Conservation (phyloP, 2,329 filamentous ascomycete genomes). For the Trichoderma gracile region DNA sequence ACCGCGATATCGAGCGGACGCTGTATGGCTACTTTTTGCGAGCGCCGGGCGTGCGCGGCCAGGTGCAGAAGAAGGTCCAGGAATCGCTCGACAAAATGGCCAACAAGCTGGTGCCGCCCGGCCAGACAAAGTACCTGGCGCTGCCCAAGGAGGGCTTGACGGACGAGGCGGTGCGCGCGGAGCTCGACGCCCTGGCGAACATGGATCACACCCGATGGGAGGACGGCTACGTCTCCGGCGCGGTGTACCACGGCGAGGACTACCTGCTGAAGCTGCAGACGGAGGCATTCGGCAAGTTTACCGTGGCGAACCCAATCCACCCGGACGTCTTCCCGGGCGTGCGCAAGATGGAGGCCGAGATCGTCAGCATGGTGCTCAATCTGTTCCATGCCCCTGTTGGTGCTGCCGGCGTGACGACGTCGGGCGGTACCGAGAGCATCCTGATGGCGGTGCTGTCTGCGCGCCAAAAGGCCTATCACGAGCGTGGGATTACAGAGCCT, state of each 20-base stretch:
- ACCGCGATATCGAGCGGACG: conserved; percentile 68
- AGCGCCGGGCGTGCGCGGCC: conserved; percentile 79
- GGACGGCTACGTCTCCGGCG: conserved; percentile 89
- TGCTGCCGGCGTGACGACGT: conserved; percentile 84
- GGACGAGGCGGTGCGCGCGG: conserved; percentile 73
- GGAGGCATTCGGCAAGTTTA: conserved; percentile 91
- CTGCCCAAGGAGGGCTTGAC: conserved; percentile 84
- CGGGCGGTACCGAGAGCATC: conserved; percentile 94
- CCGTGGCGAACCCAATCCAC: conserved; percentile 94
- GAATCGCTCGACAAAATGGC: conserved; percentile 80
- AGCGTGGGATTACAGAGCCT: conserved; percentile 85
- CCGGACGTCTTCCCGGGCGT: conserved; percentile 98
- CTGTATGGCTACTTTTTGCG: conserved; percentile 84
- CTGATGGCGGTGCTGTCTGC: conserved; percentile 92
- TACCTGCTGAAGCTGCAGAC: conserved; percentile 81
- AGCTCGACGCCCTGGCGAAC: conserved; percentile 74
- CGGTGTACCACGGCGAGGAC: conserved; percentile 92
- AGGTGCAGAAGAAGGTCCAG: conserved; percentile 81
- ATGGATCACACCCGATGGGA: conserved; percentile 98
- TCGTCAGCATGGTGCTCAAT: conserved; percentile 90
- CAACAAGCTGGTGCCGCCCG: conserved; percentile 75
- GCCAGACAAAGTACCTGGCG: conserved; percentile 69
- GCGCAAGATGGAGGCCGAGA: conserved; percentile 97
- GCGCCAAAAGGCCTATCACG: conserved; percentile 81
- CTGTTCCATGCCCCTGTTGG: conserved; percentile 88